A percentile compares a stretch with the other conserved stretches of the same genome.
These are phyloP conservation scores for Kodamaea restingae DNA, from an alignment of 805 yeast species.

Conservation along the genomic window DNA sequence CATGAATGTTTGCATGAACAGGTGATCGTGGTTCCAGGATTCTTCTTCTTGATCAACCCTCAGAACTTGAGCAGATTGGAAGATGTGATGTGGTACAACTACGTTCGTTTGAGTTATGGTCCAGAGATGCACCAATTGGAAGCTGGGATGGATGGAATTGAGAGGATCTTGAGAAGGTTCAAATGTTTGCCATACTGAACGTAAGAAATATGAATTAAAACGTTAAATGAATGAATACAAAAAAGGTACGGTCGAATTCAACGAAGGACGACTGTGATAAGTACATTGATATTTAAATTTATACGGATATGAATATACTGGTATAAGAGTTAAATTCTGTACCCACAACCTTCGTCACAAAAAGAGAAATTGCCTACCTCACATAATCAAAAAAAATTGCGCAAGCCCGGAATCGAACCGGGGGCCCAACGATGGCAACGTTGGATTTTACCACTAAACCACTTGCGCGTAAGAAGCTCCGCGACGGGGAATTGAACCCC, in stretches of 20 bases:
- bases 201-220: not conserved
- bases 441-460: slow-evolving; percentile 3
- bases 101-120: slow-evolving; percentile 56
- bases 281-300: too few relatives aligned
- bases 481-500: slow-evolving; percentile 5
- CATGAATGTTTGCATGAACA: slow-evolving; percentile 59
- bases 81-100: slow-evolving; percentile 58
- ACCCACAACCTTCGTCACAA: too few relatives aligned
- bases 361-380: not conserved
- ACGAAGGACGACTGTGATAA: too few relatives aligned
- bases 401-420: slow-evolving; percentile 4
- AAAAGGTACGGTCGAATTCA: too few relatives aligned
- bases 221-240: not conserved
- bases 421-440: slow-evolving; percentile 4
- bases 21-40: slow-evolving; percentile 60
- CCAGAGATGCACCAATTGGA: slow-evolving; percentile 50
- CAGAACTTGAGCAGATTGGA: slow-evolving; percentile 43
- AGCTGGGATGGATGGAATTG: slow-evolving; percentile 59
- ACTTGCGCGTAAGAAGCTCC: not conserved
- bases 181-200: slow-evolving; percentile 36
- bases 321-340: too few relatives aligned
- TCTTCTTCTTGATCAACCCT: slow-evolving; percentile 58
- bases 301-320: too few relatives aligned
- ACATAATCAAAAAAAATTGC: not conserved
- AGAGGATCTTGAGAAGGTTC: slow-evolving; percentile 42